Evolutionary conservation across 139 green algal species (phyloP).

Genomic region (Desmodesmus armatus): DNA sequence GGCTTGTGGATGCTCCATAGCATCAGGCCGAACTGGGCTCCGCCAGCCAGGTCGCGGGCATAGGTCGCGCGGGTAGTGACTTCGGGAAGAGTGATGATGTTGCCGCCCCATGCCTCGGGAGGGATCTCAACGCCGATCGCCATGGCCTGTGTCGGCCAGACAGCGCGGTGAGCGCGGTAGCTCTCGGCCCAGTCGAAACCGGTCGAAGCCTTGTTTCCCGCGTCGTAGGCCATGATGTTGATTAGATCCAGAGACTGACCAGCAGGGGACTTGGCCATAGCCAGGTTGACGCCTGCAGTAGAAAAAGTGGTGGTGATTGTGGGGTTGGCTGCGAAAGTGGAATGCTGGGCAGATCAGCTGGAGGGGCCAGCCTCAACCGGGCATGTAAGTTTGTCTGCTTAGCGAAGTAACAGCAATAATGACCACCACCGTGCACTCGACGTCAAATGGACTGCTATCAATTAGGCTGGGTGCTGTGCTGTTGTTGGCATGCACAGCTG

Average conservation of each 20-base stretch:
- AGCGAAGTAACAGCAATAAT: too few relatives aligned
- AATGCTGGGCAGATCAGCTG: too few relatives aligned
- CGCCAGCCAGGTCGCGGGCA: not conserved
- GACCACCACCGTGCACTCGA: too few relatives aligned
- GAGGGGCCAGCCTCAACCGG: too few relatives aligned
- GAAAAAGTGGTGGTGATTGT: too few relatives aligned
- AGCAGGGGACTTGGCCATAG: constrained; percentile 50
- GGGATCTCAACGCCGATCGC: constrained; percentile 62
- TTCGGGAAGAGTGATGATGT: not conserved
- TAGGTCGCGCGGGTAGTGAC: constrained; percentile 19
- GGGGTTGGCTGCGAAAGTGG: too few relatives aligned
- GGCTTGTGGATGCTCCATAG: constrained; percentile 36
- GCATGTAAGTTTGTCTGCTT: too few relatives aligned
- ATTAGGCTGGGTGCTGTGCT: too few relatives aligned
- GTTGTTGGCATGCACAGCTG: too few relatives aligned
- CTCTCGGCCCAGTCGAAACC: constrained; percentile 47
- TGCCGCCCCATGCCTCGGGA: constrained; percentile 48
- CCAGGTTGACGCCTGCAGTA: too few relatives aligned
- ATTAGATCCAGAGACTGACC: constrained; percentile 51
- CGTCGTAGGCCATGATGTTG: constrained; percentile 67
- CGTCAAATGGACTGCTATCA: too few relatives aligned
- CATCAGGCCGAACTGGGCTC: constrained; percentile 24
- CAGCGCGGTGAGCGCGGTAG: constrained; percentile 48
- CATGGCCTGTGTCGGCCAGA: constrained; percentile 49
- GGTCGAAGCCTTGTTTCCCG: constrained; percentile 35